Conservation (phyloP, 768 basidiomycete genomes). For the Boletus coccyginus region DNA sequence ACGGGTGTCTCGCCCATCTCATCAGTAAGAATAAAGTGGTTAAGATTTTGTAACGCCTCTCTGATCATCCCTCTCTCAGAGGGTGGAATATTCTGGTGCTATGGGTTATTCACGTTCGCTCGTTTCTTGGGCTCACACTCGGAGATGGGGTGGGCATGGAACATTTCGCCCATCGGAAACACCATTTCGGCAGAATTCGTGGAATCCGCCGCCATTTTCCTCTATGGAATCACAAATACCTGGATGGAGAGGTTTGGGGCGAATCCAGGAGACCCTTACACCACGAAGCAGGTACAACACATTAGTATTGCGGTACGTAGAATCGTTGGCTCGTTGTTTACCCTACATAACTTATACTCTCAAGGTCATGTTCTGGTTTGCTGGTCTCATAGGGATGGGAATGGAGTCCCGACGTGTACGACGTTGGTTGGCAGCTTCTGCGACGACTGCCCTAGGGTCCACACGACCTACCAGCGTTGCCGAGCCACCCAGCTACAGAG, state of each 20-base stretch:
- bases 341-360: neutral
- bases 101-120: constrained; percentile 85
- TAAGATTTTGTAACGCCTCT: neutral
- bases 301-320: constrained; percentile 80
- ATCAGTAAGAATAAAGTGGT: constrained; percentile 61
- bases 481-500: constrained; percentile 71
- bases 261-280: constrained; percentile 74
- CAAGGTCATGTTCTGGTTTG: constrained; percentile 92
- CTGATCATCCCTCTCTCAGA: constrained; percentile 41
- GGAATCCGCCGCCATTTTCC: constrained; percentile 78
- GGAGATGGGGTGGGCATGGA: constrained; percentile 95
- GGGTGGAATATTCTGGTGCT: constrained; percentile 91
- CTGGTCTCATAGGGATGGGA: constrained; percentile 84
- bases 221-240: constrained; percentile 87
- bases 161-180: constrained; percentile 53
- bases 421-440: constrained; percentile 66
- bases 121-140: constrained; percentile 91
- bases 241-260: constrained; percentile 98
- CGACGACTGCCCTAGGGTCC: constrained; percentile 37
- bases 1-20: constrained; percentile 85
- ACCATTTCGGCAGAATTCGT: constrained; percentile 69
- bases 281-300: constrained; percentile 91
- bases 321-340: neutral
- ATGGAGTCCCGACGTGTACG: constrained; percentile 78
- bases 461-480: constrained; percentile 35